phyloP scores from a whole-genome alignment of 225 moss, liverwort and hornwort genomes.

The Sphagnum tenellum region DNA sequence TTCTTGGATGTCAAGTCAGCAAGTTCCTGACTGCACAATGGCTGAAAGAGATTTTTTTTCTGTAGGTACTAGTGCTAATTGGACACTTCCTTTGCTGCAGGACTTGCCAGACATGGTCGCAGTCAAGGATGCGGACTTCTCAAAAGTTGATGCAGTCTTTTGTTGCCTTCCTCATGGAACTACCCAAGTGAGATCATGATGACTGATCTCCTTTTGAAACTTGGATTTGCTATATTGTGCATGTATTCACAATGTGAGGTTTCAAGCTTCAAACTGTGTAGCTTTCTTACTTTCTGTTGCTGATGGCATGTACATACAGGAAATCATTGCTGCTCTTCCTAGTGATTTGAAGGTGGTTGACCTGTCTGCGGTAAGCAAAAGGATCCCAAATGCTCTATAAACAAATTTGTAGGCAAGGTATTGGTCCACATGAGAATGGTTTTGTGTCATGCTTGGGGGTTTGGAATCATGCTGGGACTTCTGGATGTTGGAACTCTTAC shows the following conservation, averaged over 20 bases:
- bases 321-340: conserved; percentile 88
- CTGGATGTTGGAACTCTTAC: too few relatives aligned
- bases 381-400: too few relatives aligned
- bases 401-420: too few relatives aligned
- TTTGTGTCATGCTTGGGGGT: too few relatives aligned
- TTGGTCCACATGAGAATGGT: too few relatives aligned
- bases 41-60: not conserved
- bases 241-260: not conserved
- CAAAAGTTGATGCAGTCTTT: conserved; percentile 81
- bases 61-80: not conserved
- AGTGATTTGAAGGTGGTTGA: conserved; percentile 78
- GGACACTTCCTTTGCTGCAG: conserved; percentile 16
- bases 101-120: conserved; percentile 76
- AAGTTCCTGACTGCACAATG: too few relatives aligned
- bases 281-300: not conserved
- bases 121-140: conserved; percentile 85
- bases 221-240: not conserved
- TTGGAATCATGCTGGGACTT: too few relatives aligned
- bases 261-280: not conserved
- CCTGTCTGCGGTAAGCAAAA: conserved; percentile 62
- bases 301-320: conserved; percentile 25
- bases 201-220: not conserved
- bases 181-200: conserved; percentile 41
- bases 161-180: conserved; percentile 96
- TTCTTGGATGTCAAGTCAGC: too few relatives aligned